Evolutionary conservation across 257 asterid species (phyloP), one percentile per base, ranked within the genome.

Genomic region (Solanum paucissectum): DNA sequence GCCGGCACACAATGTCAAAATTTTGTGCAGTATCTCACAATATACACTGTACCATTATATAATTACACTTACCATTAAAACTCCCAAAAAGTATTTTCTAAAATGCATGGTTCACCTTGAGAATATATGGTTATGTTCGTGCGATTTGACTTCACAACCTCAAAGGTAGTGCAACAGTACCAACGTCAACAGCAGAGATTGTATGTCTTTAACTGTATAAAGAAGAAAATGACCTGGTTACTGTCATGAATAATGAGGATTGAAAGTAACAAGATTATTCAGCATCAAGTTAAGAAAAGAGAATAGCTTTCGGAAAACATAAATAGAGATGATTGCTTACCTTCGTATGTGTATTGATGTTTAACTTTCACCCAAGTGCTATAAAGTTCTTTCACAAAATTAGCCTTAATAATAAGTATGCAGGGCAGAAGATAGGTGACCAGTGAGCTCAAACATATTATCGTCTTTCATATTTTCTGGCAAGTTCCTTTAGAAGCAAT

Each of bases 401-500:
- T 46, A 81, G 29, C 40, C 32, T 49, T 82, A 40, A 27, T 29
- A 29, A 49, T 18, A 82, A 18, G 29, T 16, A 9, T 6, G 25
- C 42, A 29, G 42, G 42, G 68, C 27, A 29, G 64, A 79, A 8
- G 37, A 46, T 79, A 23, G 9, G 10, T n/a, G 6, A 81, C 68
- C 69, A 60, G 49, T 29, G 32, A 66, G 9, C n/a, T 76, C 83
- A 86, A 87, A 36, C 84, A 73, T 87, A 58, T 91, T 89, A 94
- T 60, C 86, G 91, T 87, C 92, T 94, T 91, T 91, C 97, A 69
- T 95, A 95, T 90, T 96, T 96, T 89, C 92, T 94, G 8, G 97
- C 98, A 62, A 96, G 89, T 74, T 95, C 96, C 91, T 94, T 96
- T 76, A 96, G 94, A 89, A 94, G 94, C 83, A 96, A 89, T 79